Percentiles rank a stretch among this genome's conserved stretches.
Evolutionary conservation across 257 asterid genomes (phyloP).

Genomic region (Solanum piurae): DNA sequence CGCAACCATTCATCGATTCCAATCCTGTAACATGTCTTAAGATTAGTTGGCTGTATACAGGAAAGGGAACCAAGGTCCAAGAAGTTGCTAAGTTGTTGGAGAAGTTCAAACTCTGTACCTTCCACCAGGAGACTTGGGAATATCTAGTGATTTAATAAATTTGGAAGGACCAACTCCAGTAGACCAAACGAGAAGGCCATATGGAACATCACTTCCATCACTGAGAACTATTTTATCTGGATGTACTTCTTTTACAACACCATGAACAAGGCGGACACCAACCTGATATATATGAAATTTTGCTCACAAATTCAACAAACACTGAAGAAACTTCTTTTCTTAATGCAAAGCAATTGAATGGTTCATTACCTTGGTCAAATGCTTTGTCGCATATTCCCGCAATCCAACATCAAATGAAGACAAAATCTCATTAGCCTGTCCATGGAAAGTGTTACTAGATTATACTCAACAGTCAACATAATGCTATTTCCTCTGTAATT

Average conservation of each 20-base stretch:
- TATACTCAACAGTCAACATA: not conserved
- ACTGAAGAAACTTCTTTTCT: not conserved
- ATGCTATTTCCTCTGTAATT: not conserved
- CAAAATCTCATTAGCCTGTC: slow-evolving; percentile 80
- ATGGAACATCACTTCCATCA: slow-evolving; percentile 91
- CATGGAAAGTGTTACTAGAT: not conserved
- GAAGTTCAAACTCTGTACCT: slow-evolving; percentile 33
- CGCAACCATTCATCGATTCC: slow-evolving; percentile 86
- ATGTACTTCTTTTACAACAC: slow-evolving; percentile 77
- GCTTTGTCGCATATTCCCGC: slow-evolving; percentile 80
- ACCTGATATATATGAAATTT: slow-evolving; percentile 13
- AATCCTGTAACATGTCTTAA: slow-evolving; percentile 30
- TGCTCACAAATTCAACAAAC: not conserved
- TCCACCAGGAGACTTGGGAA: slow-evolving; percentile 89
- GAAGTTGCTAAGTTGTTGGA: not conserved
- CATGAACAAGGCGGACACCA: slow-evolving; percentile 91
- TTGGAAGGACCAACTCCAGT: slow-evolving; percentile 91
- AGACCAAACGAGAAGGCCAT: slow-evolving; percentile 92
- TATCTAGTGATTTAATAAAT: slow-evolving; percentile 46
- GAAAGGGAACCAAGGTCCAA: not conserved
- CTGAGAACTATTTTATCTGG: slow-evolving; percentile 60
- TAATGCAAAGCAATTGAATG: not conserved
- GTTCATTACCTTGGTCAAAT: slow-evolving; percentile 67
- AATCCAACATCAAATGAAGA: slow-evolving; percentile 84
- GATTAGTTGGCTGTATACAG: not conserved